Evolutionary conservation across 345 rosid genomes (phyloP).

Genomic region (Crucihimalaya himalaica): DNA sequence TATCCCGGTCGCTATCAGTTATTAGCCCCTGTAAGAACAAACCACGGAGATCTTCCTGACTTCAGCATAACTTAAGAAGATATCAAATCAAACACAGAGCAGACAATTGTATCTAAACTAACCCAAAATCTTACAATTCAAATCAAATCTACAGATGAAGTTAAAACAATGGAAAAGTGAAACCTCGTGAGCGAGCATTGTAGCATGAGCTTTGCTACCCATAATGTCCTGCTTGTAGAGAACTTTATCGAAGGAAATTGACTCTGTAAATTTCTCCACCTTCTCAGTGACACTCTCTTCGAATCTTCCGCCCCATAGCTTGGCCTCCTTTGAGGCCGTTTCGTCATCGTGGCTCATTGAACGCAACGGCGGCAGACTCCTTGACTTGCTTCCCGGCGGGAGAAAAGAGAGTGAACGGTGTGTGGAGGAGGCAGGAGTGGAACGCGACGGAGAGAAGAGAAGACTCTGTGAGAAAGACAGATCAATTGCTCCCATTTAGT

Average conservation of each 20-base stretch:
- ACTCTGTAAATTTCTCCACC: conserved; percentile 95
- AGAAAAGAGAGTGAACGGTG: conserved; percentile 27
- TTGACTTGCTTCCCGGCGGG: conserved; percentile 34
- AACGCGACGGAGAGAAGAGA: conserved; percentile 31
- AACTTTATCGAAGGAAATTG: conserved; percentile 82
- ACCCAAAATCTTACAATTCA: not conserved
- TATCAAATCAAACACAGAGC: not conserved
- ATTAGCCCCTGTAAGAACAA: conserved; percentile 63
- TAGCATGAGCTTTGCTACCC: conserved; percentile 96
- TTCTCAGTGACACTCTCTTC: conserved; percentile 78
- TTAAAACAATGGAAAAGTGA: not conserved
- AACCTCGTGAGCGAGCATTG: conserved; percentile 92
- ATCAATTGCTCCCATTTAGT: conserved; percentile 43
- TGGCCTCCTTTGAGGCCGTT: conserved; percentile 59
- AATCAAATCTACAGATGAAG: not conserved
- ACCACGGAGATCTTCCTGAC: not conserved
- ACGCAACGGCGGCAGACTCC: conserved; percentile 40
- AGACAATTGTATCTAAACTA: no score
- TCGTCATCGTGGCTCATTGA: conserved; percentile 46
- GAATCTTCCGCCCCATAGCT: conserved; percentile 98
- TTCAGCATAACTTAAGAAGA: not conserved
- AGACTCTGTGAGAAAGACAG: conserved; percentile 36
- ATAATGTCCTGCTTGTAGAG: conserved; percentile 85
- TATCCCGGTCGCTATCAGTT: conserved; percentile 59
- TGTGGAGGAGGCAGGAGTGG: conserved; percentile 10